These are phyloP conservation scores for Cubamyces lactineus DNA, from an alignment of 768 basidiomycete species.

Conservation along the genomic window DNA sequence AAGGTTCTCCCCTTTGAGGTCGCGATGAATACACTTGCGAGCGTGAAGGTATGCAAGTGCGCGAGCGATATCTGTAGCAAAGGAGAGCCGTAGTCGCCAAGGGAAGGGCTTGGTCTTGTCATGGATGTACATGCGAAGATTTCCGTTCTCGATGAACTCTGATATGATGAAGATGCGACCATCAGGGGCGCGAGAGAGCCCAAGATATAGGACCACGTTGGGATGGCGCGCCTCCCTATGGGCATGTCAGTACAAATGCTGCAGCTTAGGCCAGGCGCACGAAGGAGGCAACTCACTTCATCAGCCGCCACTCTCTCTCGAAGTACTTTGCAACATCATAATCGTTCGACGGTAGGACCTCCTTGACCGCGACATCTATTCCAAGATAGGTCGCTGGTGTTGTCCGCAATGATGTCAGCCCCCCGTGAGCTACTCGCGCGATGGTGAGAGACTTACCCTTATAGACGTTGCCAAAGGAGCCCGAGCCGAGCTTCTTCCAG, in stretches of 20 bases:
- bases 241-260: conserved; percentile 7
- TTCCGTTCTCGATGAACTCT: conserved; percentile 92
- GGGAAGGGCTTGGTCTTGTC: conserved; percentile 84
- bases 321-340: conserved; percentile 98
- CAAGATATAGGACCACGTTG: conserved; percentile 92
- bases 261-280: not conserved
- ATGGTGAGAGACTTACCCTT: conserved; percentile 57
- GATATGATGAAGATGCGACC: conserved; percentile 93
- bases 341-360: conserved; percentile 87
- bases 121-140: conserved; percentile 89
- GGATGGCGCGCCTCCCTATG: conserved; percentile 84
- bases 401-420: conserved; percentile 12
- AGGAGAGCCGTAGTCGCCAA: conserved; percentile 92
- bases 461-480: conserved; percentile 92
- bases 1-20: conserved; percentile 97
- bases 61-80: conserved; percentile 92
- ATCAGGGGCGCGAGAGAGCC: conserved; percentile 82
- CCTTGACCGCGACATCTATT: conserved; percentile 95
- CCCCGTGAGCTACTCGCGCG: not conserved
- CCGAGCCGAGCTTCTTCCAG: conserved; percentile 91
- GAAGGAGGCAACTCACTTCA: conserved; percentile 60
- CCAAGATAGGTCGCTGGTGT: conserved; percentile 85
- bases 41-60: conserved; percentile 98
- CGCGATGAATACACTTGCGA: conserved; percentile 84
- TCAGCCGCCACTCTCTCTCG: conserved; percentile 96